These are phyloP conservation scores for Dioscorea zingiberensis DNA, from an alignment of 106 monocot species.

Conservation along the genomic window DNA sequence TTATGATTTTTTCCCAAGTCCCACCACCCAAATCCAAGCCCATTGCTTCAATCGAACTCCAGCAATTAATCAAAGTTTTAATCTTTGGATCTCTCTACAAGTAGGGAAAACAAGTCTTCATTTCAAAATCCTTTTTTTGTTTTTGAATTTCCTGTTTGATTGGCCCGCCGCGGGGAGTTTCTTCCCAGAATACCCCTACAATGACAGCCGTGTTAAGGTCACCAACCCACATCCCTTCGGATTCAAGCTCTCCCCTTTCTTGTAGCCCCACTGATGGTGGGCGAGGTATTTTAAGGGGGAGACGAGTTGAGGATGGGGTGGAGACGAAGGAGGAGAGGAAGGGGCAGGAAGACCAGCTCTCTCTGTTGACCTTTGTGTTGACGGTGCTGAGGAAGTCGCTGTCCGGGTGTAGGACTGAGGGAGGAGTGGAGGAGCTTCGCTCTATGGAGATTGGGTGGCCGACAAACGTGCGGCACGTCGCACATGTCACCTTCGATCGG, in stretches of 20 bases:
- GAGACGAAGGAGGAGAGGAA: slow-evolving; percentile 3
- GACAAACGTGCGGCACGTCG: slow-evolving; percentile 73
- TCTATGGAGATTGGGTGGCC: slow-evolving; percentile 89
- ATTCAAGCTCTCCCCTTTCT: neutral
- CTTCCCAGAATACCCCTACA: slow-evolving; percentile 21
- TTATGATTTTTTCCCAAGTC: slow-evolving; percentile 36
- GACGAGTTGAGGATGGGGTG: neutral
- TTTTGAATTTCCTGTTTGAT: neutral
- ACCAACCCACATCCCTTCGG: neutral
- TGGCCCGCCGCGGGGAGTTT: slow-evolving; percentile 3
- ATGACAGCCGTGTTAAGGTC: neutral
- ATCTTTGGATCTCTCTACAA: neutral
- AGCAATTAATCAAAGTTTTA: neutral
- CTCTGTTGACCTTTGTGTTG: slow-evolving; percentile 39
- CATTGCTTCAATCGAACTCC: slow-evolving; percentile 67
- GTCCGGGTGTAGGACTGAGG: slow-evolving; percentile 44
- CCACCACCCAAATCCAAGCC: slow-evolving; percentile 20
- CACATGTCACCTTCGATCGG: slow-evolving; percentile 81
- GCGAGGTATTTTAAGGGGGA: slow-evolving; percentile 25
- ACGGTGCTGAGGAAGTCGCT: slow-evolving; percentile 39
- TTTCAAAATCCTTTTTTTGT: slow-evolving; percentile 3
- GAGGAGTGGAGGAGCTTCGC: slow-evolving; percentile 21
- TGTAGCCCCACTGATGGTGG: slow-evolving; percentile 26
- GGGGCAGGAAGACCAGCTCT: slow-evolving; percentile 29
- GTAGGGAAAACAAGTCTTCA: neutral